Conservation (phyloP, 441 rosid genomes). For the Corymbia citriodora region DNA sequence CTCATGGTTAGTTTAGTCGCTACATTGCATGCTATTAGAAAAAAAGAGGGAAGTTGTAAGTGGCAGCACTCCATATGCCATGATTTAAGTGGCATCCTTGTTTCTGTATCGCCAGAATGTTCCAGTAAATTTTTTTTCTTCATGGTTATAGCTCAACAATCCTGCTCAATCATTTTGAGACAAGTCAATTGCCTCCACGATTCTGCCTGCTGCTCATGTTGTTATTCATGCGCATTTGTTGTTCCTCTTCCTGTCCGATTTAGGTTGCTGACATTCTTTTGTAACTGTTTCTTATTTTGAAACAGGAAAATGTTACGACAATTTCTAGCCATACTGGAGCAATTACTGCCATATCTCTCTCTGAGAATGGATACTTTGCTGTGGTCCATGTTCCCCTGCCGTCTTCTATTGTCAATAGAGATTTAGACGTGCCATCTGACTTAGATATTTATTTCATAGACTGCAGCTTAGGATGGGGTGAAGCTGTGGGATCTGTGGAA, state of each 20-base stretch:
- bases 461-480: conserved; percentile 93
- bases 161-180: neutral
- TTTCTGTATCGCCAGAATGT: neutral
- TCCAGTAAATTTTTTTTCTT: neutral
- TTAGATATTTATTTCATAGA: conserved; percentile 32
- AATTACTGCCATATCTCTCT: conserved; percentile 87
- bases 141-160: neutral
- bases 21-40: neutral
- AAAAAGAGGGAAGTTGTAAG: neutral
- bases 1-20: neutral
- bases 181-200: rapidly evolving
- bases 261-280: neutral
- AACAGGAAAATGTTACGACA: conserved; percentile 80
- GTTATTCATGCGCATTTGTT: neutral
- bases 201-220: neutral
- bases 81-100: neutral
- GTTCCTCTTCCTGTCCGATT: neutral
- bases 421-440: conserved; percentile 9
- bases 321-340: conserved; percentile 78
- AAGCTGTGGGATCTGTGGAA: conserved; percentile 96
- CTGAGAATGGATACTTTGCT: conserved; percentile 92
- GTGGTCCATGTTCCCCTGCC: conserved; percentile 45
- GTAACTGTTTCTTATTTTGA: conserved; percentile 5
- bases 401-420: neutral
- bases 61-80: neutral